Conservation (phyloP, 2,329 filamentous ascomycete genomes). For the Endocalyx cinctus region DNA sequence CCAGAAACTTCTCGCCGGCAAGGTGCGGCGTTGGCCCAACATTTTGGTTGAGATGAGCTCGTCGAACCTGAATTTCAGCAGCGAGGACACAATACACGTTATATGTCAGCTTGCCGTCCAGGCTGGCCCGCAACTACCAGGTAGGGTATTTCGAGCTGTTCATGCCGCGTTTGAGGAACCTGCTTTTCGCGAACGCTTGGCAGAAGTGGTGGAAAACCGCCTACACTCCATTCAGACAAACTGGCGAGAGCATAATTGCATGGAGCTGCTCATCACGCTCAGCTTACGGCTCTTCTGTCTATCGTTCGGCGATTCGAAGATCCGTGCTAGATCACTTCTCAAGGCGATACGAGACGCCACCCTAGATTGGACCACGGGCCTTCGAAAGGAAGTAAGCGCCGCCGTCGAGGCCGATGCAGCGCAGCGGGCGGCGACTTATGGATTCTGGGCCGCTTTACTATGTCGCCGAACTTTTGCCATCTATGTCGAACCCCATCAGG, state of each 20-base stretch:
- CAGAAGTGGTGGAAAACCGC: conserved; percentile 38
- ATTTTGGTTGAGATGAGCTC: conserved; percentile 47
- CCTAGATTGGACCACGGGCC: conserved; percentile 41
- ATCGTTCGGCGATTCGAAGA: conserved; percentile 2
- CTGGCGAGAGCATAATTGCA: conserved; percentile 54
- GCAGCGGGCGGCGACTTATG: conserved; percentile 36
- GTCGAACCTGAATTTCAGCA: conserved; percentile 56
- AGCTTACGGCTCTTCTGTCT: conserved; percentile 6
- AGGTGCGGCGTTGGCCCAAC: conserved; percentile 43
- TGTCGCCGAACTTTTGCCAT: conserved; percentile 32
- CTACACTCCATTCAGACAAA: conserved; percentile 45
- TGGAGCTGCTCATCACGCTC: conserved; percentile 54
- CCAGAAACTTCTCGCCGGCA: conserved; percentile 43
- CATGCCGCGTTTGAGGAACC: conserved; percentile 47
- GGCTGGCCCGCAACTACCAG: conserved; percentile 41
- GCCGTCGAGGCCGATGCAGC: conserved; percentile 33
- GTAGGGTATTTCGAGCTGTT: conserved; percentile 35
- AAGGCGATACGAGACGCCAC: conserved; percentile 36
- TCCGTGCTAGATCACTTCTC: conserved; percentile 30
- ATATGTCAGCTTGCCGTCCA: conserved; percentile 51
- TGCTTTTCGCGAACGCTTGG: conserved; percentile 43
- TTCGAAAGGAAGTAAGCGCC: conserved; percentile 40
- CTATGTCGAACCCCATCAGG: conserved; percentile 3
- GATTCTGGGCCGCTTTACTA: conserved; percentile 51
- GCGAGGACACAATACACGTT: conserved; percentile 43